Conservation (phyloP, 108 stramenopile genomes). For the Cyclotella cryptica region DNA sequence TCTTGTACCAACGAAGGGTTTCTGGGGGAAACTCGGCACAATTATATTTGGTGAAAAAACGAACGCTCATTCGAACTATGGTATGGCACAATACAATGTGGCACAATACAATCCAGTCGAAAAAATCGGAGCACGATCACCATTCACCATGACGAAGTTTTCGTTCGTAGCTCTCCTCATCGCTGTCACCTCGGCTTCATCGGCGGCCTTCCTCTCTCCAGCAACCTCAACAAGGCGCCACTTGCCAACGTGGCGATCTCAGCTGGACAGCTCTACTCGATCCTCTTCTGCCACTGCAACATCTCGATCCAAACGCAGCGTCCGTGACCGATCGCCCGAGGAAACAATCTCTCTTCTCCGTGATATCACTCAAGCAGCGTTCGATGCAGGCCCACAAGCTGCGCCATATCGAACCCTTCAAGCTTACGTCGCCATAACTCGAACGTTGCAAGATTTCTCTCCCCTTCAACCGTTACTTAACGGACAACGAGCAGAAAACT, state of each 20-base stretch:
- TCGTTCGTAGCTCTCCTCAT: not conserved
- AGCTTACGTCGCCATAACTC: slow-evolving; percentile 75
- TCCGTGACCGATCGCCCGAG: slow-evolving; percentile 74
- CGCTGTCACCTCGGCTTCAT: not conserved
- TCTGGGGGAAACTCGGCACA: too few relatives aligned
- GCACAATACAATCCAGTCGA: too few relatives aligned
- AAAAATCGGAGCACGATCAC: too few relatives aligned
- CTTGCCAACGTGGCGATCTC: not conserved
- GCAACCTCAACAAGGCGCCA: not conserved
- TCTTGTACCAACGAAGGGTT: too few relatives aligned
- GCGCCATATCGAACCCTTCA: slow-evolving; percentile 83
- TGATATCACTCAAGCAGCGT: slow-evolving; percentile 73
- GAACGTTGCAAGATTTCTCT: slow-evolving; percentile 76
- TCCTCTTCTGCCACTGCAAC: slow-evolving; percentile 22
- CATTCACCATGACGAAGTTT: not conserved
- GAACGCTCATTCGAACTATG: too few relatives aligned
- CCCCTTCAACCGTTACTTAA: slow-evolving; percentile 50
- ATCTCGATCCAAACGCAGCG: slow-evolving; percentile 57
- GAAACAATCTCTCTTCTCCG: slow-evolving; percentile 73
- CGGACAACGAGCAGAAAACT: slow-evolving; percentile 44
- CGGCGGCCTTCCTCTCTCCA: not conserved
- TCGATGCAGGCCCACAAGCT: slow-evolving; percentile 83
- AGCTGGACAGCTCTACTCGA: slow-evolving; percentile 10
- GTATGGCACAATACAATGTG: too few relatives aligned
- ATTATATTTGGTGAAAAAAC: too few relatives aligned